Conservation (phyloP, 441 rosid species). For the Euphorbia schlechtendalii region DNA sequence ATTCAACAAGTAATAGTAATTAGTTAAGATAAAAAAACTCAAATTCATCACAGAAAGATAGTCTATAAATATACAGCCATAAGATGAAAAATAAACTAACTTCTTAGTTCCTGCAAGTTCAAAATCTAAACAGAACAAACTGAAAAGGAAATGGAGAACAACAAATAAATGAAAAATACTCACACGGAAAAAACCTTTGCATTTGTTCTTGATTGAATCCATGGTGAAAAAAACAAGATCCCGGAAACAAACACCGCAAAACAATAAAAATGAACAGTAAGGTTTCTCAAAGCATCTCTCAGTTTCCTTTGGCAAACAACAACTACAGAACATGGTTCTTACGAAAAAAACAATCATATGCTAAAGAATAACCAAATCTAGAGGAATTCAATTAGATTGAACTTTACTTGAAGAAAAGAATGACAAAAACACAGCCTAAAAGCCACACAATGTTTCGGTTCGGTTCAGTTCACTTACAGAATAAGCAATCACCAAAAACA, state of each 20-base stretch:
- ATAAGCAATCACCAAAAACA: constrained; percentile 35
- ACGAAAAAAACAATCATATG: constrained; percentile 12
- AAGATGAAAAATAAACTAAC: no score
- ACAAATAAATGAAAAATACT: constrained; percentile 10
- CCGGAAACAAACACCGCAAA: constrained; percentile 31
- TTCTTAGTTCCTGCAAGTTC: neutral
- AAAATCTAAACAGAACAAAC: no score
- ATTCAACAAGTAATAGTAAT: neutral
- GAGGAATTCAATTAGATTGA: constrained; percentile 19
- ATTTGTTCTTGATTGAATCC: constrained; percentile 32
- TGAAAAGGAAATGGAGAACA: no score
- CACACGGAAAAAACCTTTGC: constrained; percentile 32
- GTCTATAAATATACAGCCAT: no score
- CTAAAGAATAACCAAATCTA: constrained; percentile 19
- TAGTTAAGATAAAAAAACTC: no score
- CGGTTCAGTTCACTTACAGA: constrained; percentile 32
- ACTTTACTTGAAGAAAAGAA: constrained; percentile 38
- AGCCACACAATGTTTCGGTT: constrained; percentile 15
- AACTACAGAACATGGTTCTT: constrained; percentile 28
- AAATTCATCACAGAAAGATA: no score
- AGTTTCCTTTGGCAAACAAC: constrained; percentile 22
- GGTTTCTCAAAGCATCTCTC: constrained; percentile 31
- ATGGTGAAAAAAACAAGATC: constrained; percentile 18
- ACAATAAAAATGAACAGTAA: constrained; percentile 25
- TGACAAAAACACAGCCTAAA: constrained; percentile 22